phyloP scores from a whole-genome alignment of 2,329 filamentous ascomycete species.

The Diplocarpon rosae region DNA sequence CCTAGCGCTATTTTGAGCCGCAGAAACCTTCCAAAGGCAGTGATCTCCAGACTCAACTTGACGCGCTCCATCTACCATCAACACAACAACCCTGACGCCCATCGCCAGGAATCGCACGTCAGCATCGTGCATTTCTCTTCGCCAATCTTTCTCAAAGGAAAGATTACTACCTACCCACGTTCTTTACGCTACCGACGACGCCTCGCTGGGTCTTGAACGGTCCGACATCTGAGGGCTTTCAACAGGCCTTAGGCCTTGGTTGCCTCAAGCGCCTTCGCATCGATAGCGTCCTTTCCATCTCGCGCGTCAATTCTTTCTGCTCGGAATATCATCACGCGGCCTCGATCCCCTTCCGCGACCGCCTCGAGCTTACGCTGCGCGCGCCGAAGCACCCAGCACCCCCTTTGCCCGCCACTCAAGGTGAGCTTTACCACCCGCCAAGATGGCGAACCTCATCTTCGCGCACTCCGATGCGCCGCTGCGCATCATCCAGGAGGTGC shows the following conservation, averaged over 20 bases:
- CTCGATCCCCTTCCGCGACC: slow-evolving; percentile 7
- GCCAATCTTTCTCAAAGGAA: slow-evolving; percentile 24
- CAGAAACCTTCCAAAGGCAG: neutral
- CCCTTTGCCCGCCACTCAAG: slow-evolving; percentile 10
- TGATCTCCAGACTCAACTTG: too few species aligned
- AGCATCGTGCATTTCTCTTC: slow-evolving; percentile 26
- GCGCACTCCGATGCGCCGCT: slow-evolving; percentile 87
- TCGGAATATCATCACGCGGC: slow-evolving; percentile 11
- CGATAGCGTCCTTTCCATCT: slow-evolving; percentile 15
- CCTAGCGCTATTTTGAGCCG: too few species aligned
- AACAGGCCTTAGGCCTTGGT: slow-evolving; percentile 24
- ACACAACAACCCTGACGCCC: too few species aligned
- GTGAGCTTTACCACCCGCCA: slow-evolving; percentile 28
- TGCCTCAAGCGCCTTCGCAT: slow-evolving; percentile 25
- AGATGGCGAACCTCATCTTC: slow-evolving; percentile 87
- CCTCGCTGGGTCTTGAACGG: slow-evolving; percentile 17
- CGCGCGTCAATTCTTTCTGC: slow-evolving; percentile 17
- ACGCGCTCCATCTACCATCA: too few species aligned
- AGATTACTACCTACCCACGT: slow-evolving; percentile 19
- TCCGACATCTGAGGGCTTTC: slow-evolving; percentile 18
- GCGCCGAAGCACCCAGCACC: slow-evolving; percentile 13
- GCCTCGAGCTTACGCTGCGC: slow-evolving; percentile 19
- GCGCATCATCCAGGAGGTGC: slow-evolving; percentile 97
- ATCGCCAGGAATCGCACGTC: slow-evolving; percentile 25
- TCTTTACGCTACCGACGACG: slow-evolving; percentile 18